phyloP scores from a whole-genome alignment of 2,329 filamentous ascomycete species.

The Stagonosporopsis vannaccii region DNA sequence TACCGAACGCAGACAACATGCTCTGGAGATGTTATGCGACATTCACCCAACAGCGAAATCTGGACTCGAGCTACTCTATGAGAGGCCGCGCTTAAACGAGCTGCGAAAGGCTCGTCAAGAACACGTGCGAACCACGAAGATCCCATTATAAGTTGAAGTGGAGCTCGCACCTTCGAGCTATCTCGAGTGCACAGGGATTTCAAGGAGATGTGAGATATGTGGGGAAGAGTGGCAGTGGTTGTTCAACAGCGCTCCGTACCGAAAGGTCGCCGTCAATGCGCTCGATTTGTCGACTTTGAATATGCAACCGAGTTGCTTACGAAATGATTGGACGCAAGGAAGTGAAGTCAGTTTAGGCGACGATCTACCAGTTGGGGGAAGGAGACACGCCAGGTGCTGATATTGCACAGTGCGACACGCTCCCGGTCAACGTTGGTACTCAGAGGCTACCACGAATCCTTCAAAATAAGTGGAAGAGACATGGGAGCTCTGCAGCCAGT shows the following conservation, averaged over 20 bases:
- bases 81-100: neutral
- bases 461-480: neutral
- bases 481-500: neutral
- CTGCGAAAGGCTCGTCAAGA: neutral
- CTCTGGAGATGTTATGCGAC: neutral
- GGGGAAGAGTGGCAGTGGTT: neutral
- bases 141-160: neutral
- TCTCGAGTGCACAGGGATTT: neutral
- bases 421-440: neutral
- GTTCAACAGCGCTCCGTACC: neutral
- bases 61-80: neutral
- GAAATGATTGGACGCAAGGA: neutral
- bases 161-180: neutral
- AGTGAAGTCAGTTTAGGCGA: neutral
- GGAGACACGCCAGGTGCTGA: neutral
- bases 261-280: neutral
- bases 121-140: neutral
- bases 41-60: neutral
- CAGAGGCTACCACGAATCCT: neutral
- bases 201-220: neutral
- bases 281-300: neutral
- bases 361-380: neutral
- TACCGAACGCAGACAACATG: neutral
- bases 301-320: neutral
- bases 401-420: conserved; percentile 4